Conservation (phyloP, 768 basidiomycete genomes). For the Clitopilus passeckerianus region DNA sequence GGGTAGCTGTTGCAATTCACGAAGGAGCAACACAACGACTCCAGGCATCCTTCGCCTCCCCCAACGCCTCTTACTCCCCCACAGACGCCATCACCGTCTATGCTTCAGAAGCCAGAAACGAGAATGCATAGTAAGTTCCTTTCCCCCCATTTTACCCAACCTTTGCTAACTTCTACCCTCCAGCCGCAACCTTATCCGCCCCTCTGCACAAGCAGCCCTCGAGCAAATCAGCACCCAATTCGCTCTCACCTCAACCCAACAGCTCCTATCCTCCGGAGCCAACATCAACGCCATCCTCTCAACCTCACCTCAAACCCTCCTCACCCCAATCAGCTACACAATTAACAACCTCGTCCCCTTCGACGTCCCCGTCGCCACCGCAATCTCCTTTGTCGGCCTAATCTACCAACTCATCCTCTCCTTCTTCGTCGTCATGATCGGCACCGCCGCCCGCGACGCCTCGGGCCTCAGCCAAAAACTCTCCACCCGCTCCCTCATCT, state of each 20-base stretch:
- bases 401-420: slow-evolving; percentile 47
- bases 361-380: slow-evolving; percentile 49
- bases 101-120: slow-evolving; percentile 46
- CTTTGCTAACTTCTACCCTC: background rate
- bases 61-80: slow-evolving; percentile 40
- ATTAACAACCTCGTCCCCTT: slow-evolving; percentile 52
- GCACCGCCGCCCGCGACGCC: slow-evolving; percentile 22
- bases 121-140: slow-evolving; percentile 51
- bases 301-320: slow-evolving; percentile 44
- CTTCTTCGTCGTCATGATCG: slow-evolving; percentile 35
- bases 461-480: slow-evolving; percentile 24
- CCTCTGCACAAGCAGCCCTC: slow-evolving; percentile 30
- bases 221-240: slow-evolving; percentile 28
- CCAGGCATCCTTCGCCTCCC: slow-evolving; percentile 26
- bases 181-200: slow-evolving; percentile 29
- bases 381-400: slow-evolving; percentile 48
- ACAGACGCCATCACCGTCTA: slow-evolving; percentile 44
- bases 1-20: slow-evolving; percentile 48
- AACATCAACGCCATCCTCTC: slow-evolving; percentile 30
- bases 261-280: slow-evolving; percentile 19
- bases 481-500: slow-evolving; percentile 22
- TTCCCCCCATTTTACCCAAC: too few relatives aligned
- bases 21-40: slow-evolving; percentile 30
- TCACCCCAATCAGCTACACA: slow-evolving; percentile 42
- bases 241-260: slow-evolving; percentile 18